Evolutionary conservation across 768 basidiomycete genomes (phyloP), one percentile per base, ranked within the genome.

Genomic region (Imleria badia): DNA sequence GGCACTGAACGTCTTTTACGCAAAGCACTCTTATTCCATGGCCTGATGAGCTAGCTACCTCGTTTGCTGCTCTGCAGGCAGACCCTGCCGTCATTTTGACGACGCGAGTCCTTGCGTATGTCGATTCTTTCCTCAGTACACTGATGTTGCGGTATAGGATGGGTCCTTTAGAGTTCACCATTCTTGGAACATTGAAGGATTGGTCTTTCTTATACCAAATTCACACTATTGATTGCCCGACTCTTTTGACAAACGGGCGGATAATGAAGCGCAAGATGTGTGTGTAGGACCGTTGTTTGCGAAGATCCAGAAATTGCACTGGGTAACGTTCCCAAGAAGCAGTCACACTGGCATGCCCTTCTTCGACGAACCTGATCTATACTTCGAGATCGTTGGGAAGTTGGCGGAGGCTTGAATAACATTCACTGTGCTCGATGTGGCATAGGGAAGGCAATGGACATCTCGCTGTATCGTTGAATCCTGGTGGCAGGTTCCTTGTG

Each of bases 181-280:
- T 73, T n/a, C 69, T 72, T 6, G 75, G 76, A 0, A 64, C 75
- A 1, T 53, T 82, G 41, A 75, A 75, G 59, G 58, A 68, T 4
- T 83, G 81, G 81, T 65, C 72, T 10, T 73, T 80, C 44, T 63
- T 79, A 13, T 73, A 76, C 35, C 67, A 74, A 11, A 61, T 81
- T 12, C 66, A 72, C 53, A 72, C 65, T 6, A 77, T 80, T 31
- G 39, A 54, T 11, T 66, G 69, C 9, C 70, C 75, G 1, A 75
- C 75, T 0, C 66, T 83, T 29, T 49, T 76, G 31, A 72, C 69
- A 39, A 76, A 76, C 31, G 75, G 1, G 55, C 55, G 10, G 65
- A 74, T 50, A 78, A 78, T 46, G 66, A 69, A 49, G 74, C 71
- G 41, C 65, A 69, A 29, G 74, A 78, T 55, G 61, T 60, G 13